Conservation (phyloP, 2,329 filamentous ascomycete species). For the Fusarium sp. region DNA sequence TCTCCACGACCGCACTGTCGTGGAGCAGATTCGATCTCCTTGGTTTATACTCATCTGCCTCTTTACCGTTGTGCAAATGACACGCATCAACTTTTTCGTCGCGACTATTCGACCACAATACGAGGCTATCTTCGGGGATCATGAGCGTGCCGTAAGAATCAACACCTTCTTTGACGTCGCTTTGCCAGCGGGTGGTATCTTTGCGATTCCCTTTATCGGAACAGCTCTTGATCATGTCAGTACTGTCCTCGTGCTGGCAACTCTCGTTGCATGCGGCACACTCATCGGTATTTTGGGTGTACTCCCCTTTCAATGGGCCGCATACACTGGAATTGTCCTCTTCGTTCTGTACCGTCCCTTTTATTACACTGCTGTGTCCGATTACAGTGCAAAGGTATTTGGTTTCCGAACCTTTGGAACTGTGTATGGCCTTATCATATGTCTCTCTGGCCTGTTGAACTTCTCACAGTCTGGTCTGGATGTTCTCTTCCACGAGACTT, state of each 20-base stretch:
- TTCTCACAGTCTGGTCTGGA: slow-evolving; percentile 86
- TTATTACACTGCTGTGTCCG: slow-evolving; percentile 91
- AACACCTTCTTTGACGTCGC: slow-evolving; percentile 87
- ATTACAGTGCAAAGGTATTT: slow-evolving; percentile 92
- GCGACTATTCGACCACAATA: slow-evolving; percentile 88
- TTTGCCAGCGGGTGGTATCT: slow-evolving; percentile 82
- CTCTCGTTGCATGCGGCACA: slow-evolving; percentile 78
- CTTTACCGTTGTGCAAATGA: slow-evolving; percentile 83
- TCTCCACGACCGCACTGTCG: slow-evolving; percentile 77
- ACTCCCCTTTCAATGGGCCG: slow-evolving; percentile 74
- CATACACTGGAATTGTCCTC: slow-evolving; percentile 79
- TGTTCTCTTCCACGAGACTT: slow-evolving; percentile 78
- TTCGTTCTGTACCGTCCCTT: slow-evolving; percentile 89
- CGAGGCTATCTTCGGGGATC: slow-evolving; percentile 75
- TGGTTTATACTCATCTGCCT: slow-evolving; percentile 89
- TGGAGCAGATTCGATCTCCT: slow-evolving; percentile 78
- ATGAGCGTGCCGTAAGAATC: slow-evolving; percentile 70
- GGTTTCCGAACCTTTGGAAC: slow-evolving; percentile 92
- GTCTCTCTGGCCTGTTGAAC: slow-evolving; percentile 83
- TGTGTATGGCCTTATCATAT: slow-evolving; percentile 93
- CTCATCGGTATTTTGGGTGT: slow-evolving; percentile 81
- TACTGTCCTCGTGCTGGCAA: slow-evolving; percentile 75
- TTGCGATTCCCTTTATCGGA: slow-evolving; percentile 90
- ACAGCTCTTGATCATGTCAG: slow-evolving; percentile 79
- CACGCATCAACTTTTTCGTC: slow-evolving; percentile 91